Percentiles rank a stretch among this genome's conserved stretches.
Evolutionary conservation across 768 basidiomycete genomes (phyloP).

Genomic region (Mrakia blollopis): DNA sequence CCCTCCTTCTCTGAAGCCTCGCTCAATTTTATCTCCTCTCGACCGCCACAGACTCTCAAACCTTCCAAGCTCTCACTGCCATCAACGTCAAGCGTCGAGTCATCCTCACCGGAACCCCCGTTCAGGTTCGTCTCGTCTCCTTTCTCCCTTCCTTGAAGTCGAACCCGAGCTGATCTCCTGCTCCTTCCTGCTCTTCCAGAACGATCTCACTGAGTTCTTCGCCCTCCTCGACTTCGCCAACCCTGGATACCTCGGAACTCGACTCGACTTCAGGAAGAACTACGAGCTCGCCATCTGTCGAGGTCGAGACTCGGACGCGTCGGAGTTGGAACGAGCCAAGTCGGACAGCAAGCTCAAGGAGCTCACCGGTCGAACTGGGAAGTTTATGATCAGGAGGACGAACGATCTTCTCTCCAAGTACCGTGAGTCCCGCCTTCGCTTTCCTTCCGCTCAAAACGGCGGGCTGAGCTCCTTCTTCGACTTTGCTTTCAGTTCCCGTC

Average conservation of each 20-base stretch:
- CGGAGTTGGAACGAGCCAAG: conserved; percentile 66
- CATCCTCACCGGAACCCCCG: conserved; percentile 89
- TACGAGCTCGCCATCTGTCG: conserved; percentile 87
- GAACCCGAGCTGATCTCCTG: background rate
- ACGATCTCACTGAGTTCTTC: conserved; percentile 66
- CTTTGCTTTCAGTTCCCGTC: conserved; percentile 68
- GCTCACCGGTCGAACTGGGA: conserved; percentile 75
- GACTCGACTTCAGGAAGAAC: conserved; percentile 89
- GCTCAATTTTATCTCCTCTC: background rate
- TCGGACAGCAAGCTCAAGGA: conserved; percentile 89
- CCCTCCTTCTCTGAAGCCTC: background rate
- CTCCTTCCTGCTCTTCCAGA: conserved; percentile 47
- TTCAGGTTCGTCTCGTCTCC: conserved; percentile 22
- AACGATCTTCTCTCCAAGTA: conserved; percentile 95
- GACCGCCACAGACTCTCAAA: conserved; percentile 79
- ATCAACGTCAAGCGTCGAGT: conserved; percentile 85
- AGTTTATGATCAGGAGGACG: conserved; percentile 90
- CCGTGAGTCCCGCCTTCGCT: conserved; percentile 52
- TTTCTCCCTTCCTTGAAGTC: background rate
- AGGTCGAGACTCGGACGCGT: conserved; percentile 82
- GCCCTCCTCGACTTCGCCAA: conserved; percentile 89
- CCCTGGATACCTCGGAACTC: conserved; percentile 79
- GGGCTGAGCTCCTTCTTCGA: no score
- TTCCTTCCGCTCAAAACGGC: background rate
- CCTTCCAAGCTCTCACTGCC: conserved; percentile 74